These are phyloP conservation scores for Termitomyces eurrhizus DNA, from an alignment of 768 basidiomycete species.

Conservation along the genomic window DNA sequence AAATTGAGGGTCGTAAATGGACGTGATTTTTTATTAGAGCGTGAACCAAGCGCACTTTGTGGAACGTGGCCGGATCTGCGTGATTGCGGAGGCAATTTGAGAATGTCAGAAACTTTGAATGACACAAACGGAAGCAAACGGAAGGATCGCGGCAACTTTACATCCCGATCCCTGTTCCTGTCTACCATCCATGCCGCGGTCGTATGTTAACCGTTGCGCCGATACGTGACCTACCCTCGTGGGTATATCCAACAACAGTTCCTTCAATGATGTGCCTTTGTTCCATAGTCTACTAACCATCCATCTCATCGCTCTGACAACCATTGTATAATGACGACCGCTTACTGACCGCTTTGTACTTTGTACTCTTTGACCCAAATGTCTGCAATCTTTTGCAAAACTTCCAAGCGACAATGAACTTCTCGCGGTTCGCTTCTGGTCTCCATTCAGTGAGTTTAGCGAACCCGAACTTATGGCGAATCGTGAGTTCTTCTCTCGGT, in stretches of 20 bases:
- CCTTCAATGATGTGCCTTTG: not conserved
- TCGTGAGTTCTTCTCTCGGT: not conserved
- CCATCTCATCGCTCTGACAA: not conserved
- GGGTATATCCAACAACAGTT: not conserved
- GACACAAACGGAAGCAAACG: not conserved
- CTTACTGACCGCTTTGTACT: not conserved
- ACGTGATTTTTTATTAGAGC: not conserved
- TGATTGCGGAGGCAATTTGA: not conserved
- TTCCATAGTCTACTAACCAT: not conserved
- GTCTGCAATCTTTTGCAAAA: not conserved
- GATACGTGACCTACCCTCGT: not conserved
- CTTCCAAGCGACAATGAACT: not conserved
- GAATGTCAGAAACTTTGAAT: not conserved
- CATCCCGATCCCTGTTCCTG: not conserved
- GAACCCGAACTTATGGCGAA: not conserved
- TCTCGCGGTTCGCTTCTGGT: not conserved
- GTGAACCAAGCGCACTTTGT: not conserved
- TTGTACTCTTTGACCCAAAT: not conserved
- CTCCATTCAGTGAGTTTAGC: not conserved
- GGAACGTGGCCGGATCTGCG: not conserved
- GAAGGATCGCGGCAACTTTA: not conserved
- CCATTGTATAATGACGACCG: not conserved
- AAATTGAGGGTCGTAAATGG: not conserved
- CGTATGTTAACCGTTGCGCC: not conserved
- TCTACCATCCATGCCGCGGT: slow-evolving; percentile 2